A percentile compares a stretch with the other conserved stretches of the same genome.
Evolutionary conservation across 371 early-diverging fungal genomes (phyloP).

Genomic region (Amoeboaphelidium protococcarum): DNA sequence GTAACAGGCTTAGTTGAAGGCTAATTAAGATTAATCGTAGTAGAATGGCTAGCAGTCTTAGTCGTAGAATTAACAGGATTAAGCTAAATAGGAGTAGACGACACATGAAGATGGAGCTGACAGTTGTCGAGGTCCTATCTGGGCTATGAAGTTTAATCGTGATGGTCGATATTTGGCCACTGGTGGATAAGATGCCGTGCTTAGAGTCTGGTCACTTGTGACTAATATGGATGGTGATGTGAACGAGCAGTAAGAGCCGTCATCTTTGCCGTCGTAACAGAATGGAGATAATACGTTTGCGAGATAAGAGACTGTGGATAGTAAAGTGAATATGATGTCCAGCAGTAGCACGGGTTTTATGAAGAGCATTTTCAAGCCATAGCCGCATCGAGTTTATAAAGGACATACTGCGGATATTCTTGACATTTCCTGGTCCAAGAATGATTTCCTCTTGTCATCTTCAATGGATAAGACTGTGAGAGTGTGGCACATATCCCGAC

Average conservation of each 20-base stretch:
- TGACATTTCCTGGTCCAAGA: constrained; percentile 60
- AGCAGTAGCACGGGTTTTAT: constrained; percentile 3
- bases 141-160: constrained; percentile 30
- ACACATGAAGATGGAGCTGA: no score
- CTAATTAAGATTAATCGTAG: no score
- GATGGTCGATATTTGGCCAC: constrained; percentile 50
- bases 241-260: constrained; percentile 6
- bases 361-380: constrained; percentile 25
- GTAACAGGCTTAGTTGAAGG: no score
- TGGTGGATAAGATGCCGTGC: constrained; percentile 37
- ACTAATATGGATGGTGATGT: constrained; percentile 1
- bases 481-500: constrained; percentile 46
- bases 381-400: constrained; percentile 29
- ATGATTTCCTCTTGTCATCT: constrained; percentile 46
- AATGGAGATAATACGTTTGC: not conserved
- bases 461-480: constrained; percentile 62
- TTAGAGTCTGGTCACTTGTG: constrained; percentile 38
- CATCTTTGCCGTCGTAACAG: not conserved
- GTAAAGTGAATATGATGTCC: not conserved
- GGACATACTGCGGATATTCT: constrained; percentile 44
- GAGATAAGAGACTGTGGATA: not conserved
- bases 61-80: no score
- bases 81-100: no score
- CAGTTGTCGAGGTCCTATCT: not conserved
- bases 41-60: no score